Percentiles rank a stretch among this genome's conserved stretches.
phyloP scores from a whole-genome alignment of 106 monocot genomes.

The Hemerocallis citrina region DNA sequence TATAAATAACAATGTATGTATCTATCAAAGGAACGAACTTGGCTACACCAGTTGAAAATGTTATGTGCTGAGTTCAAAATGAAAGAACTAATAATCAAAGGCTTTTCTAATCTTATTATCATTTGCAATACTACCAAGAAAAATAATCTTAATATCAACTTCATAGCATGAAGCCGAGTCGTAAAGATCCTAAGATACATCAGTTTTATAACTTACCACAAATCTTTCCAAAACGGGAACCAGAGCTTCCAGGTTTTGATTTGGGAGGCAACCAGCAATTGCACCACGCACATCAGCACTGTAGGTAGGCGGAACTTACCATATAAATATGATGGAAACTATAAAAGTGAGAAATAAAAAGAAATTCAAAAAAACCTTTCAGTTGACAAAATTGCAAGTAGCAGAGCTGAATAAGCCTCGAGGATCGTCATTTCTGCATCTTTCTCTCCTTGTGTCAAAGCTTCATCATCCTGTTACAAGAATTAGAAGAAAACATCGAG shows the following conservation, averaged over 20 bases:
- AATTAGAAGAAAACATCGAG: constrained; percentile 1
- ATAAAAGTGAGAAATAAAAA: background rate
- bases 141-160: background rate
- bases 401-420: constrained; percentile 84
- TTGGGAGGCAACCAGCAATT: constrained; percentile 76
- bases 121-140: background rate
- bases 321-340: background rate
- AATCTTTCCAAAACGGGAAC: constrained; percentile 97
- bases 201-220: constrained; percentile 53
- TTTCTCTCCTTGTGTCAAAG: constrained; percentile 66
- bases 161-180: background rate
- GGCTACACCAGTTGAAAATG: no score
- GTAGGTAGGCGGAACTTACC: constrained; percentile 7
- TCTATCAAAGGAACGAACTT: no score
- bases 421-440: constrained; percentile 99
- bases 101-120: no score
- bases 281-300: constrained; percentile 58
- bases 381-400: constrained; percentile 89
- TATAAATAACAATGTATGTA: no score
- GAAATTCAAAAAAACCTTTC: constrained; percentile 60
- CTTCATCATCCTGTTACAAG: constrained; percentile 66
- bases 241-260: constrained; percentile 66
- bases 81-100: background rate
- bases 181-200: background rate
- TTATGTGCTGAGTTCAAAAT: background rate